phyloP scores from a whole-genome alignment of 768 basidiomycete genomes.

The Clathrus columnatus region DNA sequence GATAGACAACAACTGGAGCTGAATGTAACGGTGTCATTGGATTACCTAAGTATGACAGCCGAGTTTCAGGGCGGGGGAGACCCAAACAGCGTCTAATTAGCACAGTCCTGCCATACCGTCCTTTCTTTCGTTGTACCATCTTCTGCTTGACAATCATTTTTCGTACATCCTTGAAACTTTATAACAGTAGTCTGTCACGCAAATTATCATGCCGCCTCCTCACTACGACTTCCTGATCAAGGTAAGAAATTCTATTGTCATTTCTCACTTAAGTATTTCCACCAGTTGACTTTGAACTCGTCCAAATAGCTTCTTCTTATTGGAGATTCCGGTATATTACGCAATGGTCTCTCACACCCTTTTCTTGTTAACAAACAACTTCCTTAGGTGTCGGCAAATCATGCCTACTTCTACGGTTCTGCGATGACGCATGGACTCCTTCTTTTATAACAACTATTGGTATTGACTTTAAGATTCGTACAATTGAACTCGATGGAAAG shows the following conservation, averaged over 20 bases:
- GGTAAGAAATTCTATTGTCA: conserved; percentile 32
- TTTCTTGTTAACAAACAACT: conserved; percentile 6
- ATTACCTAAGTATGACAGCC: no score
- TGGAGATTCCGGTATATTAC: conserved; percentile 79
- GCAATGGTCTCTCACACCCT: not conserved
- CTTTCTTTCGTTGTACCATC: no score
- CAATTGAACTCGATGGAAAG: conserved; percentile 96
- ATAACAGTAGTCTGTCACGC: not conserved
- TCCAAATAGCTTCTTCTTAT: conserved; percentile 74
- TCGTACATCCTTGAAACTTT: no score
- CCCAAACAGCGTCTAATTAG: no score
- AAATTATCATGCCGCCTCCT: conserved; percentile 62
- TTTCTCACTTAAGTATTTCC: not conserved
- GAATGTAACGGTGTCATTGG: not conserved
- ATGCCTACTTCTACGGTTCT: conserved; percentile 91
- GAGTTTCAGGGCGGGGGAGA: no score
- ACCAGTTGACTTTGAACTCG: conserved; percentile 12
- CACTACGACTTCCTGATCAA: conserved; percentile 98
- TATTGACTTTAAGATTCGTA: conserved; percentile 98
- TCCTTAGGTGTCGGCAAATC: conserved; percentile 87
- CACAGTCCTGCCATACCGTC: no score
- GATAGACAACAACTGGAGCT: not conserved
- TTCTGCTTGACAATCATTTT: no score
- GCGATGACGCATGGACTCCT: conserved; percentile 99
- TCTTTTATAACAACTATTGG: conserved; percentile 99